Conservation (phyloP, 1,139 yeast species). For the Magnusiomyces suaveolens region DNA sequence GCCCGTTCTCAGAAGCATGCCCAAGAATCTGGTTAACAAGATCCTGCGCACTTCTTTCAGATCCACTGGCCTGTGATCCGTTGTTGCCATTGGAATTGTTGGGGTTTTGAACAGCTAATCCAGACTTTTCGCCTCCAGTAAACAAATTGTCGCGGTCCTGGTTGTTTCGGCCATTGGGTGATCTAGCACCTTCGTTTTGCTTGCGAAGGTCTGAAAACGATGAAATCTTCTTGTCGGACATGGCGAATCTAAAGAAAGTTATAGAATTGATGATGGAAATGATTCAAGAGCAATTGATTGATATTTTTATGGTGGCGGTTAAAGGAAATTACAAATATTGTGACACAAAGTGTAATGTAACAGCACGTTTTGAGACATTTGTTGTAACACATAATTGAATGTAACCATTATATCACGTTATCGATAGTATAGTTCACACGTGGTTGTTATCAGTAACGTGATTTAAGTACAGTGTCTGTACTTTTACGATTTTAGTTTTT, state of each 20-base stretch:
- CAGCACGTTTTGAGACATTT: too few relatives aligned
- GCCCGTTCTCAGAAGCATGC: conserved; percentile 43
- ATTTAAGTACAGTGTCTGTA: too few relatives aligned
- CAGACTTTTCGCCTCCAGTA: conserved; percentile 94
- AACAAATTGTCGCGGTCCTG: conserved; percentile 37
- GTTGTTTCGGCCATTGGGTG: background rate
- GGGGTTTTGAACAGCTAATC: conserved; percentile 88
- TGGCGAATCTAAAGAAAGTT: too few relatives aligned
- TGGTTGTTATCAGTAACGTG: too few relatives aligned
- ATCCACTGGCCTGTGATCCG: conserved; percentile 5
- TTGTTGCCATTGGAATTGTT: conserved; percentile 51
- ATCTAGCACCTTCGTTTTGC: background rate
- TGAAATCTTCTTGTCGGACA: conserved; percentile 25
- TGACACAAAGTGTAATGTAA: too few relatives aligned
- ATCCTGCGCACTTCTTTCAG: conserved; percentile 17
- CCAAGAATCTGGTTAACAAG: conserved; percentile 50
- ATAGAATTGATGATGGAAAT: too few relatives aligned
- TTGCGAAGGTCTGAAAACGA: conserved; percentile 39
- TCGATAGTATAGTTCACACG: too few relatives aligned
- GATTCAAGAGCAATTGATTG: too few relatives aligned
- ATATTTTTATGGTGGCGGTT: too few relatives aligned
- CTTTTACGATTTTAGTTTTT: background rate
- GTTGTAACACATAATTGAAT: too few relatives aligned
- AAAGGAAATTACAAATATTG: too few relatives aligned
- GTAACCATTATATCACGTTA: too few relatives aligned